These are phyloP conservation scores for Cladosporium sp. DNA, from an alignment of 2,329 filamentous ascomycete genomes.

Conservation along the genomic window DNA sequence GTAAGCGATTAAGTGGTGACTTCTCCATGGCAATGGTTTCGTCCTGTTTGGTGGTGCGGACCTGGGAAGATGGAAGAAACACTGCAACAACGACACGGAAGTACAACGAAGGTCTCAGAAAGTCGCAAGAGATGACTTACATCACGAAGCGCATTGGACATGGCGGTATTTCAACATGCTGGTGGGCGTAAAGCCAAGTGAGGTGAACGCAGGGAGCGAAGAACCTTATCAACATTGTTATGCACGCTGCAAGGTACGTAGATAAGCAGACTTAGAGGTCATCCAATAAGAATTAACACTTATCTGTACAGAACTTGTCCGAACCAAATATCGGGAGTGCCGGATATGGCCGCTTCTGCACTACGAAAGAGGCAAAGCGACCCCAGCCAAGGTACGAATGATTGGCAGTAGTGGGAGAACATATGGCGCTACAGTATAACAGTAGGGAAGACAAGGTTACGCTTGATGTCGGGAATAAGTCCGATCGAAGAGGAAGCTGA, in stretches of 20 bases:
- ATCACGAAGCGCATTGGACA: not conserved
- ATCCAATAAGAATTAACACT: not conserved
- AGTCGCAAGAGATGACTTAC: not conserved
- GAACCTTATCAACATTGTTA: conserved; percentile 4
- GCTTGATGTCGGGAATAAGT: not conserved
- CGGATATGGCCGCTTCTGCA: not conserved
- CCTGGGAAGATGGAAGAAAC: not conserved
- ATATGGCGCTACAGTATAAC: not conserved
- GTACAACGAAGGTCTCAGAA: not conserved
- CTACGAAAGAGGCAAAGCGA: conserved; percentile 3
- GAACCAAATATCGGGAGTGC: not conserved
- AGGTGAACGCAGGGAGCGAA: not conserved
- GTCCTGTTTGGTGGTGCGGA: not conserved
- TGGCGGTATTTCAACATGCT: not conserved
- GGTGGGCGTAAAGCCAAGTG: not conserved
- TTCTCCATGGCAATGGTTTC: not conserved
- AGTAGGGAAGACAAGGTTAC: not conserved
- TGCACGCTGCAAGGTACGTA: conserved; percentile 9
- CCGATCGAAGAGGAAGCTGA: not conserved
- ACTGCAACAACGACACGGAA: not conserved
- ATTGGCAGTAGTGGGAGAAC: not conserved
- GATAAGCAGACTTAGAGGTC: not conserved
- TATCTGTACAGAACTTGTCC: not conserved
- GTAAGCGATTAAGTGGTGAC: not conserved
- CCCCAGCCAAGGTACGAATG: not conserved